These are phyloP conservation scores for Dimocarpus longan DNA, from an alignment of 345 rosid genomes.

Conservation along the genomic window DNA sequence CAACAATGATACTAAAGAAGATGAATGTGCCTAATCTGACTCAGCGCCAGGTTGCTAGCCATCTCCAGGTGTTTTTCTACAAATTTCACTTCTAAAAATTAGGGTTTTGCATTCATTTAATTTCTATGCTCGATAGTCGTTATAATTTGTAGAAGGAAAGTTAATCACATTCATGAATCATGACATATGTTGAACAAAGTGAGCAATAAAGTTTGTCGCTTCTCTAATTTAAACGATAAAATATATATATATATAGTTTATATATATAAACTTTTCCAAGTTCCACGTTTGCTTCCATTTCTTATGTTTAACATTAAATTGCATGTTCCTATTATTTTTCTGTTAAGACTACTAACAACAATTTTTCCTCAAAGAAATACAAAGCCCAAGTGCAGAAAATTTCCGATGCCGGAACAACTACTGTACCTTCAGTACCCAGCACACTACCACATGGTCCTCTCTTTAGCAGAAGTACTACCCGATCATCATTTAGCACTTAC, in stretches of 20 bases:
- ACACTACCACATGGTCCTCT: background rate
- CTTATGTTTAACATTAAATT: no score
- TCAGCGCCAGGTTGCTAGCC: slow-evolving; percentile 53
- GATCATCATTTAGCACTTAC: background rate
- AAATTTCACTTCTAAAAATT: background rate
- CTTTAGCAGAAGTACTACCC: background rate
- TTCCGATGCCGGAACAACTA: background rate
- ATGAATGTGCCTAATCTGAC: slow-evolving; percentile 53
- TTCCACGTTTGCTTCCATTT: background rate
- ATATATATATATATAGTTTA: no score
- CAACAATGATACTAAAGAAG: slow-evolving; percentile 36
- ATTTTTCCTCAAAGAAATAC: slow-evolving; percentile 42
- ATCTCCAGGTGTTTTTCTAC: slow-evolving; percentile 54
- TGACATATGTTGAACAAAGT: no score
- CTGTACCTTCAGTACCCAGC: background rate
- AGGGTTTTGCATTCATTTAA: background rate
- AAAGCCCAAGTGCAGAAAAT: slow-evolving; percentile 34
- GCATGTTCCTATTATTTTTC: background rate
- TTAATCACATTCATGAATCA: no score
- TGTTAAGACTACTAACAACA: background rate
- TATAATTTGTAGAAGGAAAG: no score
- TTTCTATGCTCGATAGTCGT: no score
- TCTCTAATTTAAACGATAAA: no score
- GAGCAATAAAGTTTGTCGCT: no score
- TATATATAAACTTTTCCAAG: background rate